These are phyloP conservation scores for Lipomyces japonicus DNA, from an alignment of 805 yeast genomes.

Conservation along the genomic window DNA sequence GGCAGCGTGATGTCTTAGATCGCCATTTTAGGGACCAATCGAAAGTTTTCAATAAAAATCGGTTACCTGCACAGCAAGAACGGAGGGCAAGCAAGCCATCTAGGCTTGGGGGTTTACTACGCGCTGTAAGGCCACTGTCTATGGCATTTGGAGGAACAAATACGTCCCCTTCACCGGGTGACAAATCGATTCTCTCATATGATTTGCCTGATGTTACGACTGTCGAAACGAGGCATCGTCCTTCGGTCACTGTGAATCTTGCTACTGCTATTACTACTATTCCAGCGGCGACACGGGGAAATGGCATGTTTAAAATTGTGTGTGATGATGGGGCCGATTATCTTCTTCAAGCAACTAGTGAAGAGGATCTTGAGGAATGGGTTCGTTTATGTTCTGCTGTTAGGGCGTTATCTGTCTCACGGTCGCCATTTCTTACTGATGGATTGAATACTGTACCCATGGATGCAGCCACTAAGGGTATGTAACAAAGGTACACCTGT, in stretches of 20 bases:
- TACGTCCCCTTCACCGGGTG: slow-evolving; percentile 34
- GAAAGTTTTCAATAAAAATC: neutral
- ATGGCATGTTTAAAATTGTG: slow-evolving; percentile 42
- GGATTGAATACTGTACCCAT: neutral
- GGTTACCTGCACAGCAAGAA: slow-evolving; percentile 1
- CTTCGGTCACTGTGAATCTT: slow-evolving; percentile 47
- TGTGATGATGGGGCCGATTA: slow-evolving; percentile 51
- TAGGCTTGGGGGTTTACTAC: slow-evolving; percentile 40
- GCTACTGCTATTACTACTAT: slow-evolving; percentile 42
- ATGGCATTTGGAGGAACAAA: slow-evolving; percentile 35
- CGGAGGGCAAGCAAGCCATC: slow-evolving; percentile 26
- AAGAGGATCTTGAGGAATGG: slow-evolving; percentile 72
- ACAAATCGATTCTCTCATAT: slow-evolving; percentile 46
- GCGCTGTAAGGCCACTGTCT: slow-evolving; percentile 42
- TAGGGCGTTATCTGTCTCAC: slow-evolving; percentile 30
- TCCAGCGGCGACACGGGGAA: slow-evolving; percentile 34
- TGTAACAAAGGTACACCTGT: neutral
- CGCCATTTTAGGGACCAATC: slow-evolving; percentile 12
- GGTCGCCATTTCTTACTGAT: slow-evolving; percentile 8
- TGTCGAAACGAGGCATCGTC: slow-evolving; percentile 45
- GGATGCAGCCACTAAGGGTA: slow-evolving; percentile 5
- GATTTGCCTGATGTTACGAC: slow-evolving; percentile 58
- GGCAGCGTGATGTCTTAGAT: slow-evolving; percentile 42
- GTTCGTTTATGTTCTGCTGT: slow-evolving; percentile 39
- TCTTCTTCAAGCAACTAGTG: slow-evolving; percentile 63